A percentile compares a stretch with the other conserved stretches of the same genome.
Evolutionary conservation across 306 rosid species (phyloP).

Genomic region (cucumber (Cucumis sativus)): DNA sequence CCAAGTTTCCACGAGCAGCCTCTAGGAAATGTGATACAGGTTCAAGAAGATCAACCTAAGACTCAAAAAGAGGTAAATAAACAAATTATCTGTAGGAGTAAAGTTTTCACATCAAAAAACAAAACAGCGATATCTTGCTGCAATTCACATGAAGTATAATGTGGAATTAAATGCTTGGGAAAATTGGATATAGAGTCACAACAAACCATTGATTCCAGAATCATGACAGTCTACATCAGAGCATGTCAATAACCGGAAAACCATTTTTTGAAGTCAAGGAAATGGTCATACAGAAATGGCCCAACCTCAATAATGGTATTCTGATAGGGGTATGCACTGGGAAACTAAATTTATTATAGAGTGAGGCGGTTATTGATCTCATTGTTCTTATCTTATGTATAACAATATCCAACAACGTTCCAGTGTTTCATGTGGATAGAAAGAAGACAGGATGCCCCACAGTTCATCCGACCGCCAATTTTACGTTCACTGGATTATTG

Average conservation of each 20-base stretch:
- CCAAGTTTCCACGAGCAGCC: conserved; percentile 67
- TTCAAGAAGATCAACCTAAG: conserved; percentile 93
- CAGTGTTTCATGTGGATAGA: too few species aligned
- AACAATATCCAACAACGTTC: not conserved
- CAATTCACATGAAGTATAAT: not conserved
- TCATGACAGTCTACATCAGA: not conserved
- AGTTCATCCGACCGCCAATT: not conserved
- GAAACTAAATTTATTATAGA: not conserved
- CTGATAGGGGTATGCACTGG: not conserved
- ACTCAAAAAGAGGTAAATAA: not conserved
- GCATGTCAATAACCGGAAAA: not conserved
- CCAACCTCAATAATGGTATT: not conserved
- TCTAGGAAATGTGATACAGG: conserved; percentile 91
- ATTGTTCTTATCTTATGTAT: not conserved
- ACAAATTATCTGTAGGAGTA: conserved; percentile 4
- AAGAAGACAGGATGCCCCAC: not conserved
- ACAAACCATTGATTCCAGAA: not conserved
- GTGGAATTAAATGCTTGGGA: not conserved
- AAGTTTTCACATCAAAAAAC: not conserved
- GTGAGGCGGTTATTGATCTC: not conserved
- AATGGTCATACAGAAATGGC: not conserved
- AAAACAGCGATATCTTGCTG: not conserved
- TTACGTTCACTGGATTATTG: not conserved
- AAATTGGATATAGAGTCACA: not conserved
- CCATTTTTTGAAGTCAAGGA: not conserved